Base-by-base conservation (phyloP, 2,329 filamentous ascomycete genomes). In the Cercospora sesami region DNA sequence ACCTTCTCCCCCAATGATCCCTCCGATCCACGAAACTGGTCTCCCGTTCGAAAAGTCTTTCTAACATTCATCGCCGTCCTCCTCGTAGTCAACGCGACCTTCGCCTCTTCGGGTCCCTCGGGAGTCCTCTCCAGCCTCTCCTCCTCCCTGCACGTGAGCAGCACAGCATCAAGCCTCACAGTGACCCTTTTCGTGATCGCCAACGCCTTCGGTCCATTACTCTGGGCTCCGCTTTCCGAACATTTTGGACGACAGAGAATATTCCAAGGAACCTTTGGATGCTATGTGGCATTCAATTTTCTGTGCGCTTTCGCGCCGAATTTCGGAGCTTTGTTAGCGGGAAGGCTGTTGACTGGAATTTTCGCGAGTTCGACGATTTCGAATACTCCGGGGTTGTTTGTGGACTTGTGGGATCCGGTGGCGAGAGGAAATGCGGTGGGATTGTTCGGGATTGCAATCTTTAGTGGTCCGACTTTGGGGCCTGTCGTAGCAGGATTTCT, bases 401-500 rank as follows among this genome's bases (percentile, higher is more conserved):
- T 80, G 9, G 81, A 82, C 68, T 79, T 81, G 72, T 82, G 81
- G 63, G 65, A 74, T 2, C 76, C 80, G 1, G 71, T 73, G 8
- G 68, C 80, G 65, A 74, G 79, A 58, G 80, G 80, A 62, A 60
- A 82, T 58, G 89, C 88, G 0, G 83, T 87, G 66, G 84, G 85
- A n/a, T 23, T 90, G 45, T 92, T 90, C 73, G 86, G 88, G 6
- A 82, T 86, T 18, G 87, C 88, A 7, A 89, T 89, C 0, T 90
- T 90, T 75, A 79, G 91, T 55, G 89, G 89, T 1, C 88, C 89
- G 33, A 85, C 78, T 65, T 86, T 74, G 6, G 86, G 88, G 0
- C 89, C 89, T 4, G 86, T 90, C 53, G 83, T 84, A 1, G 87
- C 87, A 69, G 88, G 88, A 4, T 91, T 90, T 75, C 80, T 90